These are phyloP conservation scores for Meredithiella fracta DNA, from an alignment of 2,329 filamentous ascomycete genomes.

Conservation along the genomic window DNA sequence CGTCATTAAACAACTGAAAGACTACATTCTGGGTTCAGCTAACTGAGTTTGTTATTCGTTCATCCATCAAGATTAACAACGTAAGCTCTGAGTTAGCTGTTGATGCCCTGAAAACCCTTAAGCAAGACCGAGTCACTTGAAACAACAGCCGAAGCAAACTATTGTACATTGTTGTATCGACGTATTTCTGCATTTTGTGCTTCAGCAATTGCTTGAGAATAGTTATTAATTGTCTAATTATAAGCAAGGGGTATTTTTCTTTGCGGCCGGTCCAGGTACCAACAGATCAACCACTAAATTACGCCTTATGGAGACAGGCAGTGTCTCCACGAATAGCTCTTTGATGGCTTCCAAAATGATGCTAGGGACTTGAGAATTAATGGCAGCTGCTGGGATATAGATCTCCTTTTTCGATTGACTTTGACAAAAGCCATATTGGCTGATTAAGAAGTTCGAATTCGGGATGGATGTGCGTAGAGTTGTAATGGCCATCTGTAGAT, in stretches of 20 bases:
- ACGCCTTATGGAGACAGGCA: neutral
- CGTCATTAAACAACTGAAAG: too few relatives aligned
- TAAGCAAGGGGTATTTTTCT: neutral
- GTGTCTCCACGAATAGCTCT: neutral
- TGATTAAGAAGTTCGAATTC: neutral
- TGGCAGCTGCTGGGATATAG: neutral
- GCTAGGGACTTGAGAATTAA: neutral
- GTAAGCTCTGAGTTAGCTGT: neutral
- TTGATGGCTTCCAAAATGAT: neutral
- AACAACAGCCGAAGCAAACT: neutral
- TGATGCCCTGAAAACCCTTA: neutral
- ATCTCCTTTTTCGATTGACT: neutral
- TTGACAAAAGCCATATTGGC: neutral
- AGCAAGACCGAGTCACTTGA: neutral
- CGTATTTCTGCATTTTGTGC: too few relatives aligned
- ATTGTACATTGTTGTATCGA: neutral
- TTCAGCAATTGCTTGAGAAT: too few relatives aligned
- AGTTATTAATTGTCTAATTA: neutral
- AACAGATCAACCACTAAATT: neutral
- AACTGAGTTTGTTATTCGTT: neutral
- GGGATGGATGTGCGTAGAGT: neutral
- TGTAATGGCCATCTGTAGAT: too few relatives aligned
- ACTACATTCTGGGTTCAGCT: too few relatives aligned
- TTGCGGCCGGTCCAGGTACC: neutral
- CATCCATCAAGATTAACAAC: too few relatives aligned